Evolutionary conservation across 2,329 filamentous ascomycete species (phyloP), one percentile per base, ranked within the genome.

Genomic region (Didymella pinodella): DNA sequence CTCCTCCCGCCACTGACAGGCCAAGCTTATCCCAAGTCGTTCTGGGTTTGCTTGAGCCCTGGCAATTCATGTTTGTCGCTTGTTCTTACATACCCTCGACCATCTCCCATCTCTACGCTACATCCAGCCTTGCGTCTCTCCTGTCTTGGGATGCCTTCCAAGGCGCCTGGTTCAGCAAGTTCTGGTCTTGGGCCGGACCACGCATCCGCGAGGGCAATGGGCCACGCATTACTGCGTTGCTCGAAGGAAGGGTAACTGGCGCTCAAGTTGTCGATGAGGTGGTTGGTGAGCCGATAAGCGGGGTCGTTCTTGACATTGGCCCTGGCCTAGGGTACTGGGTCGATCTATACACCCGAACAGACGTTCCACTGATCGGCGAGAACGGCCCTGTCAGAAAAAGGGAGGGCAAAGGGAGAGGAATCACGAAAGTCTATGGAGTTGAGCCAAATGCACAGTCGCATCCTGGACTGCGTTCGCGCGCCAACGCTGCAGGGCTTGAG

Each of bases 291-390:
- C 59, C 64, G 14, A 54, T 64, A 14, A 56, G 57, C n/a, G 64
- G 64, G 6, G 49, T 63, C 11, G 57, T 66, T 1, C 31, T 66
- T 11, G 64, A 66, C 20, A 64, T 66, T 20, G 64, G 64, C 1
- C 64, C 64, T 1, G 64, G 64, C n/a, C n/a, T 62, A 7, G 64
- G 64, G 1, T 66, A 61, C 36, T 66, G 62, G 64, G 58, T 66
- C 2, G 64, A 66, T 49, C 25, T 66, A 22, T 66, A 62, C 29
- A 54, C 48, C 2, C 43, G 54, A 16, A 48, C 55, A 3, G 49
- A 58, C 14, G 47, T 59, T 6, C 61, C 63, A 1, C 48, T 63
- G 16, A 22, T 51, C 7, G 38, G 45, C n/a, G 25, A 45, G 18
- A 34, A 46, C 25, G 45, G 38, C 22, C 25, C 16, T 25, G 18